Evolutionary conservation across 129 eudicot genomes (phyloP), one percentile per base, ranked within the genome.

Genomic region (Escallonia herrerae): DNA sequence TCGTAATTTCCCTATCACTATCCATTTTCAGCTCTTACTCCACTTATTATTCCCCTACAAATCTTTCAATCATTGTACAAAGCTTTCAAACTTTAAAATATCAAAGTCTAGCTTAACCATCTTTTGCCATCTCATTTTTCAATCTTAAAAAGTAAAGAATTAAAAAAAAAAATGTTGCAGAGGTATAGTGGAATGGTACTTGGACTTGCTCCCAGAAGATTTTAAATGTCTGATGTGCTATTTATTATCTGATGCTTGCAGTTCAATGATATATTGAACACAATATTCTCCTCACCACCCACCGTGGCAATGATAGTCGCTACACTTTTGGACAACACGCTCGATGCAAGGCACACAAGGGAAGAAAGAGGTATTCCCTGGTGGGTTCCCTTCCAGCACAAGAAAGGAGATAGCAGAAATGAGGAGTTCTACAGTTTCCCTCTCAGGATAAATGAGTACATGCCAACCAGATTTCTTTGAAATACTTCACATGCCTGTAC

Each of bases 311-410:
- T 86, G 75, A 89, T 82, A 3, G 87, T 93, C 5, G 99, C 87
- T 41, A 71, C 84, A 0, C 33, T 88, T 53, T 65, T 93, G n/a
- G 99, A 93, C 78, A 88, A 83, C 79, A 89, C 96, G 4, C 76
- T 93, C 14, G 91, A 93, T 40, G 82, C 87, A 2, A 82, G 73
- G 44, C 79, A 76, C 22, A 4, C 83, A 12, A 77, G 57, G 4
- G 80, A 72, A 3, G 99, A 93, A 7, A 83, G 99, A 80, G 99
- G 99, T n/a, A 65, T 93, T 44, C 84, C 91, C 0, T 93, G 99
- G 99, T 77, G 95, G 85, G 68, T 39, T n/a, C 99, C 96, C 0
- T 93, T 93, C 69, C 99, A 88, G 63, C 78, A 67, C 15, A 83
- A 84, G 56, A 72, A 74, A 6, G 99, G 99, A 40, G 99, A 93